Evolutionary conservation across 1,284 basidiomycete genomes (phyloP).

Genomic region (Austroboletus rostrupii): DNA sequence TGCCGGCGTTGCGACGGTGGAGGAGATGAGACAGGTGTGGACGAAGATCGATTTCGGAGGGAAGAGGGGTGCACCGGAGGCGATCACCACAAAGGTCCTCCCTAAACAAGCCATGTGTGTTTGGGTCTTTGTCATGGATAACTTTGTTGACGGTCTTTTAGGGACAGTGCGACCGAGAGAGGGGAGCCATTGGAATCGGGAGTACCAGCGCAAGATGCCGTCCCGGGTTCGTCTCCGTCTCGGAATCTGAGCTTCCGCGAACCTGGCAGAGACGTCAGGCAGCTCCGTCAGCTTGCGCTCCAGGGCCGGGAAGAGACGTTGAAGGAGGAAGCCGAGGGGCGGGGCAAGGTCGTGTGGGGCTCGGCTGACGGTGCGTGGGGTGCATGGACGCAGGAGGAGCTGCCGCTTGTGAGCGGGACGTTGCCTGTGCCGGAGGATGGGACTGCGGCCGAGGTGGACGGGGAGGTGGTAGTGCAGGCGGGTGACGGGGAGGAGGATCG

Average conservation of each 20-base stretch:
- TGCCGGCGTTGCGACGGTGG: constrained; percentile 37
- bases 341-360: constrained; percentile 27
- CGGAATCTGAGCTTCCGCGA: constrained; percentile 15
- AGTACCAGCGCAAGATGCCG: not conserved
- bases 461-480: not conserved
- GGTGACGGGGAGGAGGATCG: not conserved
- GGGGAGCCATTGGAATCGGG: not conserved
- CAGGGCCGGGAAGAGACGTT: constrained; percentile 27
- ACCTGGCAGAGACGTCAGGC: constrained; percentile 10
- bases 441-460: constrained; percentile 2
- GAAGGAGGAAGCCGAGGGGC: constrained; percentile 22
- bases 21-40: constrained; percentile 49
- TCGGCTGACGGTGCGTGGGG: constrained; percentile 5
- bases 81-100: not conserved
- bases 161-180: no score
- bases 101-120: not conserved
- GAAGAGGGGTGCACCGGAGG: constrained; percentile 8
- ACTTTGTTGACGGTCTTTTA: no score
- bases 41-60: constrained; percentile 44
- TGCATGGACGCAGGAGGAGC: not conserved
- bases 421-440: not conserved
- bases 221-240: not conserved
- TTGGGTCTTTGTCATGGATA: not conserved
- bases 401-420: not conserved
- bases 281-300: constrained; percentile 21